phyloP scores from a whole-genome alignment of 441 rosid genomes.

The Populus hybrid region DNA sequence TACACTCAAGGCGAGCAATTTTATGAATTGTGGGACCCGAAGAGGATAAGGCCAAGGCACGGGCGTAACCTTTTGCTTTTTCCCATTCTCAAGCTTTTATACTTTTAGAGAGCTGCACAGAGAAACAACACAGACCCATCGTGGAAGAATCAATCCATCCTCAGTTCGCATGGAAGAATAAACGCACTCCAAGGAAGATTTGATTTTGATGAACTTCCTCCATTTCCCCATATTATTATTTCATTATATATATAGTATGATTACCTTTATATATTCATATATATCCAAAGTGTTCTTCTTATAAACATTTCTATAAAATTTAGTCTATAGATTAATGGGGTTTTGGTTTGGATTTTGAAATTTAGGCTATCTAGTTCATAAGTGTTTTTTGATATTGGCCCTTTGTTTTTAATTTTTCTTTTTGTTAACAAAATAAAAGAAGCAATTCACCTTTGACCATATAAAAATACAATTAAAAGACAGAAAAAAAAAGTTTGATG shows the following conservation, averaged over 20 bases:
- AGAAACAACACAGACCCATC: neutral
- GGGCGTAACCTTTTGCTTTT: neutral
- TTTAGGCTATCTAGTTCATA: no score
- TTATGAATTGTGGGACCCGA: neutral
- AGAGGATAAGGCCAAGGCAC: neutral
- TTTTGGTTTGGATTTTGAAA: neutral
- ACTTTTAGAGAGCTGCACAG: neutral
- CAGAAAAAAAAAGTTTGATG: no score
- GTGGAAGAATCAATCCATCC: neutral
- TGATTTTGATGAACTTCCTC: neutral
- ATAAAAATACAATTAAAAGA: no score
- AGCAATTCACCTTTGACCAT: no score
- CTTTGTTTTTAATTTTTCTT: no score
- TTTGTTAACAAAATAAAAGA: no score
- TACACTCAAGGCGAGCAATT: neutral
- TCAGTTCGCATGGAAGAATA: neutral
- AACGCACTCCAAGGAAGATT: neutral
- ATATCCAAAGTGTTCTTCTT: neutral
- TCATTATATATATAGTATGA: neutral
- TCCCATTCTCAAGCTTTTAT: neutral
- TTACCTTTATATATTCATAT: neutral
- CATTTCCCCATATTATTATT: neutral
- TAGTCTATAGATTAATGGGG: neutral
- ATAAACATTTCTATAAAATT: neutral
- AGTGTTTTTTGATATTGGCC: no score